Evolutionary conservation across 306 rosid genomes (phyloP).

Genomic region (Senna siamea): DNA sequence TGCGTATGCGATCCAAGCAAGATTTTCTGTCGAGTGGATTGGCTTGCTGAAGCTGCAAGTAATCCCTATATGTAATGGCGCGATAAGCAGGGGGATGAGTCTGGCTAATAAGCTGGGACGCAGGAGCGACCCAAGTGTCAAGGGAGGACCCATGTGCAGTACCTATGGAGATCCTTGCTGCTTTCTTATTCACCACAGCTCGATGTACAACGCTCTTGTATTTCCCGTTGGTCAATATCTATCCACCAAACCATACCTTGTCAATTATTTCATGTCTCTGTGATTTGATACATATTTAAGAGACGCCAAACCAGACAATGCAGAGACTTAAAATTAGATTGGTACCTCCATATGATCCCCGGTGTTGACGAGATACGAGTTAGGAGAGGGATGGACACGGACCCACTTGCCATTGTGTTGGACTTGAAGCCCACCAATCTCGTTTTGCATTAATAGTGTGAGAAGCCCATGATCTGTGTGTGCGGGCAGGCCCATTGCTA

Average conservation of each 20-base stretch:
- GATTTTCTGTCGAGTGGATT: constrained; percentile 42
- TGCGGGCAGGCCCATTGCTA: constrained; percentile 56
- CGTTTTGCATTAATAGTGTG: constrained; percentile 52
- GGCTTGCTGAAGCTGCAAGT: constrained; percentile 48
- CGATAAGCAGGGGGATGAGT: constrained; percentile 36
- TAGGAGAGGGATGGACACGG: constrained; percentile 52
- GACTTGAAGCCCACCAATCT: constrained; percentile 59
- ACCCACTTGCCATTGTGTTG: constrained; percentile 51
- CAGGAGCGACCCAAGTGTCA: constrained; percentile 49
- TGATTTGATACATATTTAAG: too few relatives aligned
- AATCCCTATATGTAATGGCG: constrained; percentile 51
- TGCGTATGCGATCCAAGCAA: constrained; percentile 53
- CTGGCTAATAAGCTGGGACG: constrained; percentile 38
- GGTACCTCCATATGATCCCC: constrained; percentile 74
- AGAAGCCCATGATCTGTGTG: constrained; percentile 68
- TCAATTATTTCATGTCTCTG: background rate
- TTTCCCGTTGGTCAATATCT: constrained; percentile 63
- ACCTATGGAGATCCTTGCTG: constrained; percentile 53
- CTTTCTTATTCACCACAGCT: constrained; percentile 53
- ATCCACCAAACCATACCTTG: background rate
- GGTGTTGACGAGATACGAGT: constrained; percentile 50
- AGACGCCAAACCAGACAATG: too few relatives aligned
- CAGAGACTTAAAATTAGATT: background rate
- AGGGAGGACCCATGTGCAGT: constrained; percentile 58
- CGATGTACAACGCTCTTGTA: constrained; percentile 72